These are phyloP conservation scores for Colletotrichum shisoi DNA, from an alignment of 2,329 filamentous ascomycete species.

Conservation along the genomic window DNA sequence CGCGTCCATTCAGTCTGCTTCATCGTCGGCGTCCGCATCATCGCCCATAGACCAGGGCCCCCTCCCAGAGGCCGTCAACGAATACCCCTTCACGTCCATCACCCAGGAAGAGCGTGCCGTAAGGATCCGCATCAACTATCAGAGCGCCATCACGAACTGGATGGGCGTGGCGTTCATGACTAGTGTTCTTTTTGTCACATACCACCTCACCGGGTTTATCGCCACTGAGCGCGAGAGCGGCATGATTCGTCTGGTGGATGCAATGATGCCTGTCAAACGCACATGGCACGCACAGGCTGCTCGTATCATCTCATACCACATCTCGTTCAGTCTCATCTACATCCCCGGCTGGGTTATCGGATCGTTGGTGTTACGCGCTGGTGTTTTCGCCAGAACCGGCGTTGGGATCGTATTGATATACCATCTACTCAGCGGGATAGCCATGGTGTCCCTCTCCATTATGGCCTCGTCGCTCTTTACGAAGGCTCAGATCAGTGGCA, in stretches of 20 bases:
- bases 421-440: slow-evolving; percentile 77
- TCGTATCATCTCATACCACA: slow-evolving; percentile 78
- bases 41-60: slow-evolving; percentile 36
- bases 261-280: slow-evolving; percentile 82
- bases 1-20: slow-evolving; percentile 57
- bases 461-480: slow-evolving; percentile 85
- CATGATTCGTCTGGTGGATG: slow-evolving; percentile 87
- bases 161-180: slow-evolving; percentile 82
- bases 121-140: slow-evolving; percentile 73
- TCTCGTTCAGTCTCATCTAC: slow-evolving; percentile 83
- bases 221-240: slow-evolving; percentile 85
- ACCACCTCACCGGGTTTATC: slow-evolving; percentile 86
- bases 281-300: slow-evolving; percentile 80
- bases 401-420: slow-evolving; percentile 74
- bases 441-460: slow-evolving; percentile 81
- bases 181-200: slow-evolving; percentile 80
- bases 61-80: slow-evolving; percentile 59
- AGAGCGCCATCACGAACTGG: slow-evolving; percentile 76
- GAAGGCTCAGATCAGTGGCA: slow-evolving; percentile 86
- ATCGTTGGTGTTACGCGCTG: slow-evolving; percentile 67
- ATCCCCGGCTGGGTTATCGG: slow-evolving; percentile 83
- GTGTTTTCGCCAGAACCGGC: slow-evolving; percentile 72
- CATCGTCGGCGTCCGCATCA: background rate
- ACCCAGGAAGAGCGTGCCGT: slow-evolving; percentile 72
- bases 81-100: slow-evolving; percentile 79